phyloP scores from a whole-genome alignment of 306 rosid species.

The Cucurbita pepo region DNA sequence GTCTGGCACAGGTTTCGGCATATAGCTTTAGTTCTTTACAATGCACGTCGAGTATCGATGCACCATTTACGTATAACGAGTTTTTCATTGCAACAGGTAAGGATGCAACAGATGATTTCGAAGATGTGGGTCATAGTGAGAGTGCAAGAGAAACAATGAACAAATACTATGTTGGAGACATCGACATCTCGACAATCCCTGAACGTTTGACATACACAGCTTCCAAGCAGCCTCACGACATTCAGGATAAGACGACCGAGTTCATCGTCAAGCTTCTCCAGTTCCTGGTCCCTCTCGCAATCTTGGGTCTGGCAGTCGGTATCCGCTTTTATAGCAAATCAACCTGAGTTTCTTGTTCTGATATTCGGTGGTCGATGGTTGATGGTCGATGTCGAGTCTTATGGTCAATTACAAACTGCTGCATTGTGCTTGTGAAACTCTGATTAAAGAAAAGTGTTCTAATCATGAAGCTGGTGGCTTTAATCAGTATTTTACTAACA shows the following conservation, averaged over 20 bases:
- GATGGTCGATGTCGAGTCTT: neutral
- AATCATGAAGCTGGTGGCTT: neutral
- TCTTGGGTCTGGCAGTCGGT: slow-evolving; percentile 33
- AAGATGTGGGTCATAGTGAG: slow-evolving; percentile 41
- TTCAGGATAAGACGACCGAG: slow-evolving; percentile 38
- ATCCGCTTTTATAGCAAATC: slow-evolving; percentile 31
- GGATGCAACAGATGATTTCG: slow-evolving; percentile 53
- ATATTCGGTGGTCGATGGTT: neutral
- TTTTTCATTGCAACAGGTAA: slow-evolving; percentile 13
- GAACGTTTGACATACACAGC: slow-evolving; percentile 13
- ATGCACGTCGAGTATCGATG: neutral
- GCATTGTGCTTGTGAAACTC: neutral
- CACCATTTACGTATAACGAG: neutral
- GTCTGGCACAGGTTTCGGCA: slow-evolving; percentile 24
- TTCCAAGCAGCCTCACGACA: slow-evolving; percentile 37
- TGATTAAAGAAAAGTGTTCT: neutral
- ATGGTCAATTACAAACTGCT: neutral
- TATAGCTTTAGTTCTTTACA: neutral
- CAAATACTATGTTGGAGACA: slow-evolving; percentile 26
- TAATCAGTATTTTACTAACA: neutral
- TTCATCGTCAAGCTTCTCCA: slow-evolving; percentile 41
- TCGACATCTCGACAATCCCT: slow-evolving; percentile 28
- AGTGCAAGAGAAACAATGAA: slow-evolving; percentile 34
- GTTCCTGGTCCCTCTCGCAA: slow-evolving; percentile 35
- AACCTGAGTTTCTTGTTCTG: slow-evolving; percentile 3